Evolutionary conservation across 495 filamentous ascomycete species (phyloP).

Genomic region (Penicillium angulare): DNA sequence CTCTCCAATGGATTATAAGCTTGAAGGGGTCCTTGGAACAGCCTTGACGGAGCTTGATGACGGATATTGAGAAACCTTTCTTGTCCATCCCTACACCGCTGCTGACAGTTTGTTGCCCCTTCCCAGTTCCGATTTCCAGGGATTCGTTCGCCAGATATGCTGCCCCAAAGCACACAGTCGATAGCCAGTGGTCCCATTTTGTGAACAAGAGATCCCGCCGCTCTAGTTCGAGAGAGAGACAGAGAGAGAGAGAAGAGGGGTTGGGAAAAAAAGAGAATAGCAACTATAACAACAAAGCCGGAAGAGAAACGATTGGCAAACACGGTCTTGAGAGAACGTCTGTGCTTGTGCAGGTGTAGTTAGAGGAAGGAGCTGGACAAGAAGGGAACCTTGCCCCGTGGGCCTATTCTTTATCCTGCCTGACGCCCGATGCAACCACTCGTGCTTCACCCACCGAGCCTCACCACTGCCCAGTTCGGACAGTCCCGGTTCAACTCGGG

Average conservation of each 20-base stretch:
- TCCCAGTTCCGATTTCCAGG: constrained; percentile 5
- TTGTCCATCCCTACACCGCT: constrained; percentile 17
- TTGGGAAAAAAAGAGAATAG: background rate
- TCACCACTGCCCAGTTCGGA: constrained; percentile 42
- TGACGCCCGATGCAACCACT: constrained; percentile 49
- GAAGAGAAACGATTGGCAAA: background rate
- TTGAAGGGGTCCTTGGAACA: constrained; percentile 27
- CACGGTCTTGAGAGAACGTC: background rate
- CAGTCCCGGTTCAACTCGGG: constrained; percentile 46
- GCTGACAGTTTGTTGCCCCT: constrained; percentile 7
- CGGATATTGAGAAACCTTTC: constrained; percentile 25
- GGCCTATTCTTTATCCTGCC: constrained; percentile 14
- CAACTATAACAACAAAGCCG: background rate
- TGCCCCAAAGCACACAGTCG: constrained; percentile 22
- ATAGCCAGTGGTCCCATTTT: constrained; percentile 24
- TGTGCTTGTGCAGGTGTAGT: background rate
- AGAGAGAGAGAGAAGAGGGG: background rate
- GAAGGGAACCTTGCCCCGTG: constrained; percentile 3
- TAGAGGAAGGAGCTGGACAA: background rate
- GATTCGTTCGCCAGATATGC: constrained; percentile 35
- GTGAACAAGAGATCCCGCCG: constrained; percentile 23
- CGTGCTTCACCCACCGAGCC: constrained; percentile 46
- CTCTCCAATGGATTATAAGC: constrained; percentile 41
- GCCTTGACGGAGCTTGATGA: constrained; percentile 25
- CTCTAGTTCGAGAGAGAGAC: constrained; percentile 13